phyloP scores from a whole-genome alignment of 768 basidiomycete genomes.

The Mycena floridula region DNA sequence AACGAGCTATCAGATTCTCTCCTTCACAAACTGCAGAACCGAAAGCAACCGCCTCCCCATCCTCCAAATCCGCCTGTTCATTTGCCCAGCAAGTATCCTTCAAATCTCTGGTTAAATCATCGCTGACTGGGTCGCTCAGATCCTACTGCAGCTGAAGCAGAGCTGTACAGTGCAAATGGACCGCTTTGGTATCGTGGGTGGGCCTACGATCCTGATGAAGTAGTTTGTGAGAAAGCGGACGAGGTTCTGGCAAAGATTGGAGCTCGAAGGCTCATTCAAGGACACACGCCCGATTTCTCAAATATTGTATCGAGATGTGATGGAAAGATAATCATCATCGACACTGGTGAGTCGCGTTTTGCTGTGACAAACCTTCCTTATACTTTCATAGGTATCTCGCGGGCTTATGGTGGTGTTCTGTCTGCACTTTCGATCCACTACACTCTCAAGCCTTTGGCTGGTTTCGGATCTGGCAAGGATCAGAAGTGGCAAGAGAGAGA shows the following conservation, averaged over 20 bases:
- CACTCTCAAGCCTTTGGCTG: constrained; percentile 59
- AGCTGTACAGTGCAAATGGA: constrained; percentile 71
- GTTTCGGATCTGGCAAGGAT: constrained; percentile 11
- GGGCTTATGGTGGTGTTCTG: constrained; percentile 89
- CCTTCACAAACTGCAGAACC: constrained; percentile 61
- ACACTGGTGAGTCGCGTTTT: constrained; percentile 56
- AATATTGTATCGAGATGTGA: constrained; percentile 81
- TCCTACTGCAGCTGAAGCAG: constrained; percentile 59
- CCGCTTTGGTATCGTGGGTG: constrained; percentile 96
- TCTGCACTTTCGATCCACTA: constrained; percentile 88
- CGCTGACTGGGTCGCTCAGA: no score
- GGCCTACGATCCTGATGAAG: constrained; percentile 68
- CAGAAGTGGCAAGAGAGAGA: constrained; percentile 57
- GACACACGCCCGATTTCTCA: constrained; percentile 87
- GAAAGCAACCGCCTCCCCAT: constrained; percentile 67
- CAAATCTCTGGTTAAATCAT: constrained; percentile 9
- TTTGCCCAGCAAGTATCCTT: constrained; percentile 47
- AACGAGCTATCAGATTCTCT: constrained; percentile 71
- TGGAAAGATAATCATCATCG: constrained; percentile 93
- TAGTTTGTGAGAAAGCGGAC: constrained; percentile 67
- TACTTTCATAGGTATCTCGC: constrained; percentile 67
- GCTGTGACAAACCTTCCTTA: background rate
- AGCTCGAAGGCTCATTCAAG: constrained; percentile 89
- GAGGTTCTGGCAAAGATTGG: constrained; percentile 68
- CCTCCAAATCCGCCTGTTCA: constrained; percentile 75